Conservation (phyloP, 169 alveolate genomes). For the Plasmodium berghei region DNA sequence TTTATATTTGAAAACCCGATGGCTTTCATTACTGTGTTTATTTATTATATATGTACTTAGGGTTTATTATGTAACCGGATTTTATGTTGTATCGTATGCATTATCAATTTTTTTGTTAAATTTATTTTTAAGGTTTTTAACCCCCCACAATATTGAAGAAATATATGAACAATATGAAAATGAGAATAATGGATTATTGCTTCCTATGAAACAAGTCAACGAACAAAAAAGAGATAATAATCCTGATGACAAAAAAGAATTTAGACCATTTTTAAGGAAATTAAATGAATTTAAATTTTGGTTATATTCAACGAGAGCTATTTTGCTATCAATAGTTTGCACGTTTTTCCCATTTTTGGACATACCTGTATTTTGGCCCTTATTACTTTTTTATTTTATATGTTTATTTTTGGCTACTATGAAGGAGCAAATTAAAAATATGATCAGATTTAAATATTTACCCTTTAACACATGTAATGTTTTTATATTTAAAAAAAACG, state of each 20-base stretch:
- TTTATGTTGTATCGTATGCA: conserved; percentile 84
- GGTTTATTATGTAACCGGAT: conserved; percentile 75
- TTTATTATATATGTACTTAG: conserved; percentile 74
- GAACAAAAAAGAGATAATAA: conserved; percentile 49
- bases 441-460: conserved; percentile 87
- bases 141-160: conserved; percentile 85
- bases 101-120: conserved; percentile 82
- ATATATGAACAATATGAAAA: conserved; percentile 85
- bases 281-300: conserved; percentile 92
- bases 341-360: conserved; percentile 86
- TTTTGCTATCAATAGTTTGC: conserved; percentile 79
- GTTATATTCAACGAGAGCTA: conserved; percentile 86
- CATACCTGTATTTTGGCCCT: conserved; percentile 94
- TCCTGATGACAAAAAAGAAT: conserved; percentile 84
- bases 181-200: conserved; percentile 82
- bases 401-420: conserved; percentile 89
- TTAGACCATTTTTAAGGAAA: conserved; percentile 91
- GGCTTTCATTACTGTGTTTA: conserved; percentile 78
- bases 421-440: conserved; percentile 90
- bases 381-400: conserved; percentile 90
- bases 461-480: conserved; percentile 84
- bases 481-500: conserved; percentile 2
- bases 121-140: conserved; percentile 80
- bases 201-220: conserved; percentile 77
- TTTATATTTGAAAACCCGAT: conserved; percentile 75